These are phyloP conservation scores for Chenopodium album DNA, from an alignment of 148 eudicot species.

Conservation along the genomic window DNA sequence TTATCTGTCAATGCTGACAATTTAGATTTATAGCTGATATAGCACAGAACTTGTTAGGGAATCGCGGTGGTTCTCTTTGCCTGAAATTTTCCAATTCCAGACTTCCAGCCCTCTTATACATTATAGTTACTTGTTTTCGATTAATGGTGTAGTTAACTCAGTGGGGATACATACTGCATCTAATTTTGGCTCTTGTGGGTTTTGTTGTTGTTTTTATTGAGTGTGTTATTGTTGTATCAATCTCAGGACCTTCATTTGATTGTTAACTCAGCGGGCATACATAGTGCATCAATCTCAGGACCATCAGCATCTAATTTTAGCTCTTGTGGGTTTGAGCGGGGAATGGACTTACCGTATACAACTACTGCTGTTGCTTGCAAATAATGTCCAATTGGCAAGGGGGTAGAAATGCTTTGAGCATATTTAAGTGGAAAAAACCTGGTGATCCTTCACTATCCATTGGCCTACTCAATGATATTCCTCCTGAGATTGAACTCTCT, in stretches of 20 bases:
- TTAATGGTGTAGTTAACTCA: too few relatives aligned
- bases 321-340: slow-evolving; percentile 23
- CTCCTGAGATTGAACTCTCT: slow-evolving; percentile 81
- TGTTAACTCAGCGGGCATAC: neutral
- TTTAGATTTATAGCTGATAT: neutral
- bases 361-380: slow-evolving; percentile 42
- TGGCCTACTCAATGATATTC: slow-evolving; percentile 53
- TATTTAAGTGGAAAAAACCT: slow-evolving; percentile 62
- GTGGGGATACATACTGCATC: slow-evolving; percentile 1
- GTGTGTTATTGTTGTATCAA: neutral
- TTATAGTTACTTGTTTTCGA: too few relatives aligned
- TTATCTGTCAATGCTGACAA: neutral
- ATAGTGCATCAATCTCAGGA: too few relatives aligned
- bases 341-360: slow-evolving; percentile 66
- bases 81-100: neutral
- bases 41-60: too few relatives aligned
- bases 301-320: too few relatives aligned
- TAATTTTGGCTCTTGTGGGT: neutral
- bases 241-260: slow-evolving; percentile 32
- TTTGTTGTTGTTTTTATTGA: neutral
- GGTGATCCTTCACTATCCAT: slow-evolving; percentile 57
- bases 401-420: slow-evolving; percentile 60
- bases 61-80: neutral
- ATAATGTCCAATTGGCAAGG: slow-evolving; percentile 86
- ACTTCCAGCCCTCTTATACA: too few relatives aligned